Percentiles rank a stretch among this genome's conserved stretches.
Evolutionary conservation across 371 early-diverging fungal species (phyloP).

Genomic region (Entomophthora muscae): DNA sequence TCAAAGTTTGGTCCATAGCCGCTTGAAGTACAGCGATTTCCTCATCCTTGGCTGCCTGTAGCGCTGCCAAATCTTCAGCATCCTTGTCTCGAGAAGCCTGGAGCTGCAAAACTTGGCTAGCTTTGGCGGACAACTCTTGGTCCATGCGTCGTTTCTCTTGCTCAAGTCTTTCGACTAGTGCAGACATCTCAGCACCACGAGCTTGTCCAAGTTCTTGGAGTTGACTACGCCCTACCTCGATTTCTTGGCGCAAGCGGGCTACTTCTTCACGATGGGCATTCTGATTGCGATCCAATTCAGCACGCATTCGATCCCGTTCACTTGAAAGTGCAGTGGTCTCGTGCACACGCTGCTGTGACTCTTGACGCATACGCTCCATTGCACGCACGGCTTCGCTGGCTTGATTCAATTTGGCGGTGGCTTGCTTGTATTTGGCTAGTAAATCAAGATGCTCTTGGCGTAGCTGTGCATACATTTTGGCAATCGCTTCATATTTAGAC

Average conservation of each 20-base stretch:
- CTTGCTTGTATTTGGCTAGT: conserved; percentile 65
- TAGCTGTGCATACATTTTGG: conserved; percentile 87
- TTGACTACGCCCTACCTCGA: conserved; percentile 50
- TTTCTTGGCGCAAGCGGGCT: conserved; percentile 52
- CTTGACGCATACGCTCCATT: conserved; percentile 55
- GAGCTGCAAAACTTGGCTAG: background rate
- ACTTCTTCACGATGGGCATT: conserved; percentile 58
- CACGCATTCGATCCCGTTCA: conserved; percentile 61
- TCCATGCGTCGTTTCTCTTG: conserved; percentile 66
- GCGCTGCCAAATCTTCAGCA: background rate
- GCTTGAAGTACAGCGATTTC: conserved; percentile 78
- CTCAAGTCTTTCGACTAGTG: conserved; percentile 50
- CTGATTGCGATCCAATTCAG: conserved; percentile 44
- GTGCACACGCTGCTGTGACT: conserved; percentile 51
- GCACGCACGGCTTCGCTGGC: conserved; percentile 56
- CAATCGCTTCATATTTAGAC: conserved; percentile 77
- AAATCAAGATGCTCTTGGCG: conserved; percentile 91
- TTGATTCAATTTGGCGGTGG: conserved; percentile 60
- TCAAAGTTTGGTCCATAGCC: conserved; percentile 87
- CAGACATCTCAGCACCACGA: conserved; percentile 66
- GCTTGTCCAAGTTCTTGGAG: conserved; percentile 53
- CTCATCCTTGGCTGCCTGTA: conserved; percentile 44
- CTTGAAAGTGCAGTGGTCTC: conserved; percentile 62
- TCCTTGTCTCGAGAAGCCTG: background rate
- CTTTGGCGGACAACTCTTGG: conserved; percentile 9